Evolutionary conservation across 2,329 filamentous ascomycete species (phyloP).

Genomic region (Beauveria medogensis): DNA sequence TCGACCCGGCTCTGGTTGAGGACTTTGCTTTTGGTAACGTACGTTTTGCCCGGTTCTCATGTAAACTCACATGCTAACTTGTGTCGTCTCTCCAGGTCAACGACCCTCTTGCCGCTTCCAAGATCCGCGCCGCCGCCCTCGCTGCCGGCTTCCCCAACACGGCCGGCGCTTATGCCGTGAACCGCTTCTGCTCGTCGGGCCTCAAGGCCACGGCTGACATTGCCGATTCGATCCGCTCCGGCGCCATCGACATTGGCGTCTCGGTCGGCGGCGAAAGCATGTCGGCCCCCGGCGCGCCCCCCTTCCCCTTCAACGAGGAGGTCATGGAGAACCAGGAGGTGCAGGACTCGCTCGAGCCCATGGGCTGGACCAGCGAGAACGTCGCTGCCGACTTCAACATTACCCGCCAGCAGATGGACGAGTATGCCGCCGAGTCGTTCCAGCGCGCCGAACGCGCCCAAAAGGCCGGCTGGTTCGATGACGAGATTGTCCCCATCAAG

Average conservation of each 20-base stretch:
- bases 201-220: slow-evolving; percentile 95
- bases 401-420: slow-evolving; percentile 70
- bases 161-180: slow-evolving; percentile 69
- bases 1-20: slow-evolving; percentile 75
- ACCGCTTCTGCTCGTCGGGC: slow-evolving; percentile 96
- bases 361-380: slow-evolving; percentile 98
- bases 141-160: slow-evolving; percentile 94
- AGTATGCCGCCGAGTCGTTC: slow-evolving; percentile 81
- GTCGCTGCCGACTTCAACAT: slow-evolving; percentile 87
- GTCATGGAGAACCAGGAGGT: slow-evolving; percentile 70
- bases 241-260: slow-evolving; percentile 79
- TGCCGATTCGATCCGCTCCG: slow-evolving; percentile 72
- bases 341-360: slow-evolving; percentile 81
- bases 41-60: slow-evolving; percentile 23
- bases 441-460: slow-evolving; percentile 81
- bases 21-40: slow-evolving; percentile 93
- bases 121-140: slow-evolving; percentile 78
- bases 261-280: slow-evolving; percentile 87
- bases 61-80: neutral
- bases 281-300: slow-evolving; percentile 62
- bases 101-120: slow-evolving; percentile 82
- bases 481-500: slow-evolving; percentile 86
- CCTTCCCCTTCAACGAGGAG: slow-evolving; percentile 70
- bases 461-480: slow-evolving; percentile 82
- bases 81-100: slow-evolving; percentile 50